Evolutionary conservation across 2,329 filamentous ascomycete genomes (phyloP).

Genomic region (Beauveria asiatica): DNA sequence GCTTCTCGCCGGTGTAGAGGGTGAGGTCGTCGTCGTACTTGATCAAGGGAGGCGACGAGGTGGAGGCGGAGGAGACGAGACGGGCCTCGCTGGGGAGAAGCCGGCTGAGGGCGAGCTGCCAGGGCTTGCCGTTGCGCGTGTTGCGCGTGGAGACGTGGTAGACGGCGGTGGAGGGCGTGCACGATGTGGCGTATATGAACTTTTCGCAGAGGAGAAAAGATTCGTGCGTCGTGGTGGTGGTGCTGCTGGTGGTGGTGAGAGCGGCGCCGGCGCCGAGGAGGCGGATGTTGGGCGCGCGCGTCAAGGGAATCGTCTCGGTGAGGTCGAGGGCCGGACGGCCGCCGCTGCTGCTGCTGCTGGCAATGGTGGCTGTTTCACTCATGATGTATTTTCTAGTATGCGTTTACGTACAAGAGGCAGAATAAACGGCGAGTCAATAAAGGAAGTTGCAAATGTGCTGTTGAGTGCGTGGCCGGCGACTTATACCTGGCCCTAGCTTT

Average conservation of each 20-base stretch:
- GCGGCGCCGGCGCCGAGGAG: not conserved
- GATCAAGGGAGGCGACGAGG: not conserved
- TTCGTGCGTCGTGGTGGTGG: not conserved
- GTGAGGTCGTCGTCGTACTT: slow-evolving; percentile 8
- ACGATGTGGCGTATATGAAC: not conserved
- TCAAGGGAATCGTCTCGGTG: not conserved
- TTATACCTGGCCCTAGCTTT: no score
- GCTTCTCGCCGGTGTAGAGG: not conserved
- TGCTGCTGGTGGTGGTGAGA: not conserved
- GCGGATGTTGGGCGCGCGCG: not conserved
- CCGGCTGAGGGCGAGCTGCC: not conserved
- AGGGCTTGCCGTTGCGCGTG: slow-evolving; percentile 4
- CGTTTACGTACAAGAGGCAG: not conserved
- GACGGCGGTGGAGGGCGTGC: not conserved
- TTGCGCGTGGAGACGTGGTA: slow-evolving; percentile 7
- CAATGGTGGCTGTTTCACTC: slow-evolving; percentile 5
- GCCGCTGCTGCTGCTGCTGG: not conserved
- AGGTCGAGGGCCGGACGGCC: not conserved
- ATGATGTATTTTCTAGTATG: not conserved
- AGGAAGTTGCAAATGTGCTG: not conserved
- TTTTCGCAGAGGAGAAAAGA: not conserved
- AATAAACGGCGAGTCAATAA: not conserved
- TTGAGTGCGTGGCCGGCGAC: no score
- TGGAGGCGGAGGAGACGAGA: not conserved
- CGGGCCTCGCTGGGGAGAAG: slow-evolving; percentile 6